These are phyloP conservation scores for Glutinoglossum americanum DNA, from an alignment of 495 filamentous ascomycete genomes.

Conservation along the genomic window DNA sequence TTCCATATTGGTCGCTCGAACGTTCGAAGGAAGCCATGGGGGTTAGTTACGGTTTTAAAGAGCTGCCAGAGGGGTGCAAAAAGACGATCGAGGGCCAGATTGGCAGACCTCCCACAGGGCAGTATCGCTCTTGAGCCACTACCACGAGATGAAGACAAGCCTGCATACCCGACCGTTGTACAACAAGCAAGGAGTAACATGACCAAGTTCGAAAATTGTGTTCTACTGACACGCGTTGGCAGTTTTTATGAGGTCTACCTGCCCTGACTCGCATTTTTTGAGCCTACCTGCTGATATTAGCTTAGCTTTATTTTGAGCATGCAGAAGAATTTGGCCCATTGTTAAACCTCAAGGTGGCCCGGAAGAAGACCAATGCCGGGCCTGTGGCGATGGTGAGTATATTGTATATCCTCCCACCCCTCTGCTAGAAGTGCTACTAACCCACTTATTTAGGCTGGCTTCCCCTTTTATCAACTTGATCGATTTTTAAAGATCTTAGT, in stretches of 20 bases:
- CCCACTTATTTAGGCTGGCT: slow-evolving; percentile 81
- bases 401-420: slow-evolving; percentile 4
- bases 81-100: slow-evolving; percentile 30
- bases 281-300: not conserved
- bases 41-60: not conserved
- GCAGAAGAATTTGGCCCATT: slow-evolving; percentile 72
- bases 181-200: slow-evolving; percentile 79
- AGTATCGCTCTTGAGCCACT: slow-evolving; percentile 15
- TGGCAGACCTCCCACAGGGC: slow-evolving; percentile 47
- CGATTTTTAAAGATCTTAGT: slow-evolving; percentile 82
- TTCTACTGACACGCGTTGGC: slow-evolving; percentile 76
- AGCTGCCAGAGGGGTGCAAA: slow-evolving; percentile 22
- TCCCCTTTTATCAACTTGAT: slow-evolving; percentile 81
- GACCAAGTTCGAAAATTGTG: slow-evolving; percentile 69
- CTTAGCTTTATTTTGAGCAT: slow-evolving; percentile 71
- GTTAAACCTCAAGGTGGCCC: slow-evolving; percentile 71
- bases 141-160: slow-evolving; percentile 24
- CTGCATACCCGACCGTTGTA: slow-evolving; percentile 68
- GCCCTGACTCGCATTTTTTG: not conserved
- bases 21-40: not conserved
- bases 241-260: slow-evolving; percentile 63
- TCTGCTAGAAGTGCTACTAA: too few species aligned
- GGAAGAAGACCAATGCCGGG: slow-evolving; percentile 52
- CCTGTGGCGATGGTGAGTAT: slow-evolving; percentile 52
- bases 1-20: not conserved